Evolutionary conservation across 2,329 filamentous ascomycete genomes (phyloP).

Genomic region (Colletotrichum karsti): DNA sequence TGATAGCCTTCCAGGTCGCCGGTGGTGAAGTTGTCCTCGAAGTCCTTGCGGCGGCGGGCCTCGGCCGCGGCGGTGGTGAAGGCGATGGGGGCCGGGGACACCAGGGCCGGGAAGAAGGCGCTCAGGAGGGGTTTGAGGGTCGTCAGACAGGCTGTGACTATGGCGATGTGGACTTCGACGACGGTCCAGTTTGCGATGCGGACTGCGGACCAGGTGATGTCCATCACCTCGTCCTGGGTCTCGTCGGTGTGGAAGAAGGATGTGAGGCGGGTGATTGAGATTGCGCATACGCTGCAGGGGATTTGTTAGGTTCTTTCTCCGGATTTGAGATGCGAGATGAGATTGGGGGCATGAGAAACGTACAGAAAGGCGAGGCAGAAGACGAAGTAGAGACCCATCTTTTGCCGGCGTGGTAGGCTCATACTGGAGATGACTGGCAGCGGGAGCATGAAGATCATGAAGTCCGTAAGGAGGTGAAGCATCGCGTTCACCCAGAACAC

Average conservation of each 20-base stretch:
- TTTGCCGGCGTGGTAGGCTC: conserved; percentile 50
- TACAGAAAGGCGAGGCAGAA: conserved; percentile 50
- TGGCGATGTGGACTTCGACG: conserved; percentile 45
- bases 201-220: conserved; percentile 38
- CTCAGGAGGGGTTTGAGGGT: conserved; percentile 48
- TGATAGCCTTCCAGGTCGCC: conserved; percentile 9
- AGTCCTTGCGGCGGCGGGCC: conserved; percentile 8
- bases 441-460: conserved; percentile 44
- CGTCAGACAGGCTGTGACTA: conserved; percentile 45
- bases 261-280: conserved; percentile 42
- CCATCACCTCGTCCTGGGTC: conserved; percentile 20
- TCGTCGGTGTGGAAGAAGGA: conserved; percentile 33
- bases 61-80: background rate
- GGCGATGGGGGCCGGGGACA: background rate
- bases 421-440: conserved; percentile 52
- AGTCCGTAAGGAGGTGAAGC: conserved; percentile 34
- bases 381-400: conserved; percentile 45
- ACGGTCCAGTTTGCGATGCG: conserved; percentile 43
- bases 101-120: conserved; percentile 39
- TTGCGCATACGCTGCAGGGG: conserved; percentile 41
- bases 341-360: conserved; percentile 14
- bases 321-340: background rate
- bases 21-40: conserved; percentile 23
- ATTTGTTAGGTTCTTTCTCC: conserved; percentile 2
- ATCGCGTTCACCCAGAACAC: conserved; percentile 36